Evolutionary conservation across 805 yeast species (phyloP), one percentile per base, ranked within the genome.

Genomic region (Candida cerambycidarum): DNA sequence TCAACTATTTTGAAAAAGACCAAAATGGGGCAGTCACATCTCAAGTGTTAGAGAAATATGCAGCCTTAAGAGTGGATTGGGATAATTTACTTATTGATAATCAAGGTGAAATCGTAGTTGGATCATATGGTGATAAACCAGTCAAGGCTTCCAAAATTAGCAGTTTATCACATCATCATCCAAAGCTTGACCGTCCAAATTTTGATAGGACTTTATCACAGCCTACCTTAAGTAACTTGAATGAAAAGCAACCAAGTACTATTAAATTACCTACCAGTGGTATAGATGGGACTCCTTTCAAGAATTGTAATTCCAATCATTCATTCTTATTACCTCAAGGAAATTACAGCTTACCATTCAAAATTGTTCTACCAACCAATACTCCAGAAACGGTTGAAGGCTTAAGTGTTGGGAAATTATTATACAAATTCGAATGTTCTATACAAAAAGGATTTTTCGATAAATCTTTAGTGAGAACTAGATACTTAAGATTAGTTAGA

Each of bases 341-440:
- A 1, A 78, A 78, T 53, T 77, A 77, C 50, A 67, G 71, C 32
- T 56, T 78, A 39, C 82, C 82, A 0, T 78, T 78, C 48, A 55
- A 48, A 25, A 58, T 69, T 7, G 57, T 55, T 10, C 55, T 78
- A 19, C 82, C 82, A 0, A 66, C 78, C 1, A 67, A 69, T 42
- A 49, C 71, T 0, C 67, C 76, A 9, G 82, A 76, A 48, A 70
- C 81, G 0, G 67, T 77, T 1, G 82, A 77, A 55, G 79, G 80
- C 3, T 58, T 76, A 36, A 54, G 59, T 18, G 60, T 63, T 32
- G 79, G 73, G 2, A 62, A 65, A 6, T 48, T 76, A 17, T 55
- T 71, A 24, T 77, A 78, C 54, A 62, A 66, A 37, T 52, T 78
- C 27, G 65, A 64, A 41, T 63, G 73, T 43, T 55, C 60, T n/a